Evolutionary conservation across 352 stramenopile genomes (phyloP).

Genomic region (Pythium coloratum): DNA sequence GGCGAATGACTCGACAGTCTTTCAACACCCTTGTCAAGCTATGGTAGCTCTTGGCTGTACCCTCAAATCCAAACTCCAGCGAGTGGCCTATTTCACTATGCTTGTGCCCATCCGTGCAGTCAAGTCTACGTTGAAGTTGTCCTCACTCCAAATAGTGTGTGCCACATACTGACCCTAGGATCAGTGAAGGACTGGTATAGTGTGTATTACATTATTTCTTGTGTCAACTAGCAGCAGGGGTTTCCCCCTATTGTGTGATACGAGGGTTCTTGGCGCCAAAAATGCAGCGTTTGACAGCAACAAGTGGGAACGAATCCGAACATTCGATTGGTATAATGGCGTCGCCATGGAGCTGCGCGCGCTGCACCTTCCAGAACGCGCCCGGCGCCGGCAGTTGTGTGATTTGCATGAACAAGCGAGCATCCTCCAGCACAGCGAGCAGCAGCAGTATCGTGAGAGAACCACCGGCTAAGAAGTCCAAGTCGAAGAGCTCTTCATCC

Average conservation of each 20-base stretch:
- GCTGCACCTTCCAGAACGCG: conserved; percentile 79
- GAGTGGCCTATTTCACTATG: too few species aligned
- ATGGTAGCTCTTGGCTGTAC: too few species aligned
- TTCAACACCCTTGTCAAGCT: not conserved
- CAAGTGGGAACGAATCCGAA: conserved; percentile 1
- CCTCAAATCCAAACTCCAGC: too few species aligned
- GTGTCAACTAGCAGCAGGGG: not conserved
- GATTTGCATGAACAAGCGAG: conserved; percentile 47
- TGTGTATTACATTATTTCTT: too few species aligned
- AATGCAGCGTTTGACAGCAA: not conserved
- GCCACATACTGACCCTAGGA: too few species aligned
- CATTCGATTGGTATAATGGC: conserved; percentile 1
- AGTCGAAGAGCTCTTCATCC: conserved; percentile 1
- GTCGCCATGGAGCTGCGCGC: conserved; percentile 55
- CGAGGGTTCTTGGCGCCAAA: not conserved
- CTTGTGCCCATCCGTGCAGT: too few species aligned
- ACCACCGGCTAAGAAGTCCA: conserved; percentile 22
- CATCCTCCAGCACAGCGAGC: not conserved
- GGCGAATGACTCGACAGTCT: too few species aligned
- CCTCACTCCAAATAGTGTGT: too few species aligned
- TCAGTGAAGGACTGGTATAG: too few species aligned
- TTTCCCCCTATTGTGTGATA: not conserved
- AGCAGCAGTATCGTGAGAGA: not conserved
- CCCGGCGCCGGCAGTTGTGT: conserved; percentile 35
- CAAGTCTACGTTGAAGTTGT: too few species aligned